phyloP scores from a whole-genome alignment of 1,284 basidiomycete species.

The Cyathus pygmaeus region DNA sequence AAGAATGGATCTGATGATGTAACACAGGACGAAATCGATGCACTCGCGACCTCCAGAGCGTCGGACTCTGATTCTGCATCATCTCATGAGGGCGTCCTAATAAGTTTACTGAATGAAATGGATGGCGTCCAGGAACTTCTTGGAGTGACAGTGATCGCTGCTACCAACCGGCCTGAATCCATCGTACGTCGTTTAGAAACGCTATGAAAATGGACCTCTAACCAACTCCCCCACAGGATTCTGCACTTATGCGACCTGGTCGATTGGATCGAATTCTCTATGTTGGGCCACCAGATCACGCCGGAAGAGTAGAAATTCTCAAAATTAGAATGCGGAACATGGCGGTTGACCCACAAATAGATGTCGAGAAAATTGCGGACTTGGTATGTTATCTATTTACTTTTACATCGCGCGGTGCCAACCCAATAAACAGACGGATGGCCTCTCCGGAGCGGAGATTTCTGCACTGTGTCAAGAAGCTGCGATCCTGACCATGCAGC shows the following conservation, averaged over 20 bases:
- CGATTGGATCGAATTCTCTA: conserved; percentile 95
- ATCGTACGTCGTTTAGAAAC: conserved; percentile 66
- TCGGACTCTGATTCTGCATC: conserved; percentile 64
- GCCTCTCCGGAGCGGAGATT: conserved; percentile 97
- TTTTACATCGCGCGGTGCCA: neutral
- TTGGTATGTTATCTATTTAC: conserved; percentile 59
- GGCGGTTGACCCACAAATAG: conserved; percentile 79
- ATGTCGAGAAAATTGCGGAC: conserved; percentile 76
- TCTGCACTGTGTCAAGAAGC: conserved; percentile 95
- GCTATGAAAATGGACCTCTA: conserved; percentile 2
- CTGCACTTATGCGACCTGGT: conserved; percentile 94
- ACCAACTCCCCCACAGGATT: conserved; percentile 68
- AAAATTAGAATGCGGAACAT: conserved; percentile 82
- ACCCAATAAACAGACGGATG: conserved; percentile 73
- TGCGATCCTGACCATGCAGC: conserved; percentile 90
- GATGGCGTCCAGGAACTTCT: conserved; percentile 95
- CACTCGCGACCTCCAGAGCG: conserved; percentile 84
- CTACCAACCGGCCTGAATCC: conserved; percentile 94
- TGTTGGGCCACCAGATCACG: conserved; percentile 89
- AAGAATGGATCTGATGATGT: conserved; percentile 3
- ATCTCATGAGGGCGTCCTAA: conserved; percentile 89
- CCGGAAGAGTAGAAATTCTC: conserved; percentile 87
- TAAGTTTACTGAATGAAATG: conserved; percentile 96
- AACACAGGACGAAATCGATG: conserved; percentile 96
- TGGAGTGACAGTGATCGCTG: conserved; percentile 94